phyloP scores from a whole-genome alignment of 331 rosid genomes.

The Pyracantha coccinea region DNA sequence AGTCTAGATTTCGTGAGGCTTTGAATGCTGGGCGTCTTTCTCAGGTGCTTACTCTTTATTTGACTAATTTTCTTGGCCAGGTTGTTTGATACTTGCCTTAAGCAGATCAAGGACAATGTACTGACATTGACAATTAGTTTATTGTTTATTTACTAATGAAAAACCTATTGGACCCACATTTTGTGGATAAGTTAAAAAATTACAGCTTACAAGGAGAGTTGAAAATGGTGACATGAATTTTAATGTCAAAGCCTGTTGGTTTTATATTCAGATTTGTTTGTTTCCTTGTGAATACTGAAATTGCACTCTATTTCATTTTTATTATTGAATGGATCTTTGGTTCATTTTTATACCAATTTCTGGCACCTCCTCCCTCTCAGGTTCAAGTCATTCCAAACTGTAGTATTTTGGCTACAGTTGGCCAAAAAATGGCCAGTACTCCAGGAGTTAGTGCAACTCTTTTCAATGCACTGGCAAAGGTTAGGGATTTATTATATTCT shows the following conservation, averaged over 20 bases:
- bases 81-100: not conserved
- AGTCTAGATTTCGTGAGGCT: conserved; percentile 89
- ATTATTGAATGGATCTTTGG: not conserved
- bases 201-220: not conserved
- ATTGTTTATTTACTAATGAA: not conserved
- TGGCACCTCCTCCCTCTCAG: conserved; percentile 34
- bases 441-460: conserved; percentile 99
- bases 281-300: not conserved
- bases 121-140: not conserved
- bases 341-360: not conserved
- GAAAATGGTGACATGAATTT: not conserved
- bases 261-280: not conserved
- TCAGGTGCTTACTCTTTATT: conserved; percentile 56
- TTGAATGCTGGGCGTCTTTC: conserved; percentile 96
- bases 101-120: not conserved
- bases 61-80: not conserved
- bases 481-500: conserved; percentile 15
- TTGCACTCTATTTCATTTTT: not conserved
- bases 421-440: conserved; percentile 98
- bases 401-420: conserved; percentile 97
- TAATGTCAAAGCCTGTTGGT: not conserved
- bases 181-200: not conserved
- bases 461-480: conserved; percentile 97
- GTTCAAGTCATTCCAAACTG: conserved; percentile 81
- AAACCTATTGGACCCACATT: not conserved